These are phyloP conservation scores for Trichoderma simmonsii DNA, from an alignment of 2,329 filamentous ascomycete species.

Conservation along the genomic window DNA sequence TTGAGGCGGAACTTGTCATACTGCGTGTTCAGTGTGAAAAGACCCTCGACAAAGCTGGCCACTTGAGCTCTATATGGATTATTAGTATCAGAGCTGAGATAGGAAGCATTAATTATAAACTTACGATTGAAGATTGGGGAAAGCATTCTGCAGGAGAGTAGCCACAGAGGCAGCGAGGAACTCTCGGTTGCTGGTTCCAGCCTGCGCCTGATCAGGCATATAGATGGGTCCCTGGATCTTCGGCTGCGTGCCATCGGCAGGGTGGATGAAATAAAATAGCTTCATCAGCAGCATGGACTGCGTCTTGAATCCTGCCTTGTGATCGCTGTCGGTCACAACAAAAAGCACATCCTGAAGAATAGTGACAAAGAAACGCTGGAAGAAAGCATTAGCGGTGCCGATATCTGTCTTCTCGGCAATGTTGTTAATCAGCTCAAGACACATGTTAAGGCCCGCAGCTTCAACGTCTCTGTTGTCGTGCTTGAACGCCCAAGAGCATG, in stretches of 20 bases:
- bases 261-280: conserved; percentile 94
- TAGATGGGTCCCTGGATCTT: conserved; percentile 95
- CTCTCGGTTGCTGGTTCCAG: conserved; percentile 83
- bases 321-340: conserved; percentile 92
- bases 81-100: conserved; percentile 33
- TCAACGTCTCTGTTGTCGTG: conserved; percentile 99
- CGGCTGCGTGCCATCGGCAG: conserved; percentile 62
- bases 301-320: conserved; percentile 99
- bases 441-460: conserved; percentile 95
- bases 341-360: conserved; percentile 99
- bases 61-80: conserved; percentile 68
- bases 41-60: conserved; percentile 79
- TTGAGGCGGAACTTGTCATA: conserved; percentile 94
- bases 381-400: conserved; percentile 87
- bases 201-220: conserved; percentile 73
- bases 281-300: conserved; percentile 90
- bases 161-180: conserved; percentile 88
- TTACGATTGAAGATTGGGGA: conserved; percentile 87
- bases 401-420: conserved; percentile 90
- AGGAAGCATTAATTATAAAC: conserved; percentile 34
- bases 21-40: conserved; percentile 85
- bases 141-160: conserved; percentile 80
- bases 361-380: conserved; percentile 94
- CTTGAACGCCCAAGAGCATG: conserved; percentile 99
- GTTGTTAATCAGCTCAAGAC: conserved; percentile 93